Evolutionary conservation across 2,329 filamentous ascomycete genomes (phyloP), one percentile per base, ranked within the genome.

Genomic region (Aspergillus chevalieri): DNA sequence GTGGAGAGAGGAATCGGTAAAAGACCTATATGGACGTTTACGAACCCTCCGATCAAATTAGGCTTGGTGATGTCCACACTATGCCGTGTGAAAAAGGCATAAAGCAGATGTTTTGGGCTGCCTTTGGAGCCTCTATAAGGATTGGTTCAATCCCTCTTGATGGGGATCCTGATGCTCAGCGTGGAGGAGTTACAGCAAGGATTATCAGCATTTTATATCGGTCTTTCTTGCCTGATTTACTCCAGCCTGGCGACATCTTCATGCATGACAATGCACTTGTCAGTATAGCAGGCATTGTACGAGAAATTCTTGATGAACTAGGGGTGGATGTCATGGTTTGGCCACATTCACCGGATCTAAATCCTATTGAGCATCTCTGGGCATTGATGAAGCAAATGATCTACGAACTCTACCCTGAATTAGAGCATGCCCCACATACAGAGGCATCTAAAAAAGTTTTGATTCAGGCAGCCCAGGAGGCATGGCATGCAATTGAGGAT

Each of bases 41-140:
- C 17, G 19, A 44, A 14, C 48, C 41, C 5, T 22, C 14, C 30
- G 24, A 54, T 14, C 19, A 57, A 34, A 34, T 46, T 34, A 26
- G 30, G 10, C 12, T 47, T 10, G 4, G 15, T 44, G 47, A 54
- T 44, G 43, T 56, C 3, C 10, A 46, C 10, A 39, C 43, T 15
- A 17, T 26, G n/a, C 44, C 14, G 9, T 49, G 9, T 33, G 46
- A 46, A 3, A 56, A 52, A 28, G 33, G 30, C 14, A 26, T 53
- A 8, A 55, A 53, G 44, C 44, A 57, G 53, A 57, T 57, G 22
- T 56, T 57, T 48, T 57, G 14, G 55, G 50, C 49, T 50, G 46
- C 48, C 22, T 57, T 57, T 52, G 43, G 22, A 2, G 45, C 43
- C 1, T 30, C 43, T 43, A 5, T 7, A 6, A 14, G 26, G 4